Conservation (phyloP, 106 monocot genomes). For the Dendrobium chrysotoxum region DNA sequence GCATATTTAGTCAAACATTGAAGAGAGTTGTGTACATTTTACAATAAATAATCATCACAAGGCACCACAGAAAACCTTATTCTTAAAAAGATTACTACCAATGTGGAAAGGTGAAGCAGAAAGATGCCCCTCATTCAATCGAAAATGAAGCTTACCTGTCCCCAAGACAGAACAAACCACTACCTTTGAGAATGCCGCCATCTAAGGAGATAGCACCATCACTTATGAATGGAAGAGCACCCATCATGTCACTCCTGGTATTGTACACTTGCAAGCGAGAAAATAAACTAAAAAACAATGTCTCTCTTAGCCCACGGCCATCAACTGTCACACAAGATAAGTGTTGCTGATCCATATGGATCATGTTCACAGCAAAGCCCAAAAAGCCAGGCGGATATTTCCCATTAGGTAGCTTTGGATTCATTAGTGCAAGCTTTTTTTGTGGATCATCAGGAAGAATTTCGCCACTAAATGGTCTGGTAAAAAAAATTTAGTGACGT, state of each 20-base stretch:
- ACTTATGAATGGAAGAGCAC: slow-evolving; percentile 68
- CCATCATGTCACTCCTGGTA: slow-evolving; percentile 52
- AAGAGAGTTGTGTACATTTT: neutral
- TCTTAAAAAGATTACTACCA: neutral
- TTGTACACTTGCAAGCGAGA: slow-evolving; percentile 79
- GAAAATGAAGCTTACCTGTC: slow-evolving; percentile 36
- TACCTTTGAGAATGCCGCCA: slow-evolving; percentile 62
- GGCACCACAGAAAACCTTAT: neutral
- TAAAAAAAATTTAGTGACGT: slow-evolving; percentile 5
- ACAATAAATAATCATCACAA: neutral
- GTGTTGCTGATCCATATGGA: slow-evolving; percentile 42
- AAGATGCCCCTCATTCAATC: neutral
- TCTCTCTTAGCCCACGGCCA: slow-evolving; percentile 83
- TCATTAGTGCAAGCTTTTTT: slow-evolving; percentile 55
- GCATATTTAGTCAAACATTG: neutral
- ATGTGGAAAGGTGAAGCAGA: neutral
- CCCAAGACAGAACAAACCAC: slow-evolving; percentile 55
- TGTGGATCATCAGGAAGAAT: slow-evolving; percentile 66
- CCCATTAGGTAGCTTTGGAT: slow-evolving; percentile 67
- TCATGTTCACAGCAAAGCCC: slow-evolving; percentile 82
- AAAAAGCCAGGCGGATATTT: slow-evolving; percentile 59
- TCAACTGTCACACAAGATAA: slow-evolving; percentile 43
- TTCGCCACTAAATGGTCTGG: slow-evolving; percentile 70
- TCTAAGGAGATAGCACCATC: slow-evolving; percentile 89
- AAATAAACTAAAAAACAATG: slow-evolving; percentile 74